phyloP scores from a whole-genome alignment of 2,329 filamentous ascomycete species.

The Periglandula ipomoeae region DNA sequence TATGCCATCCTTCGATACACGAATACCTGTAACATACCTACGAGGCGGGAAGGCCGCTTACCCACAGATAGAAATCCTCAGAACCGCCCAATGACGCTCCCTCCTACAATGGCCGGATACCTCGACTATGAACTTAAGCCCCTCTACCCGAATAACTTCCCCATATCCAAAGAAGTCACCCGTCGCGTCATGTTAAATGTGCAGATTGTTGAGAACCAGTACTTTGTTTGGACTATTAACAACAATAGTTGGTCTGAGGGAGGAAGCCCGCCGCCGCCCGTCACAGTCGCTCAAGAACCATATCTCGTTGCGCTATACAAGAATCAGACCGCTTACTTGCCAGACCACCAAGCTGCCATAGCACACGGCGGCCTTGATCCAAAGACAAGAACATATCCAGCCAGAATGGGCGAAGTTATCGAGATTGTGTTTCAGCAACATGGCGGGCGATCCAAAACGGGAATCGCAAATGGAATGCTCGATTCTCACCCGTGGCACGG shows the following conservation, averaged over 20 bases:
- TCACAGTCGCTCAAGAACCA: not conserved
- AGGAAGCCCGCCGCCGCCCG: not conserved
- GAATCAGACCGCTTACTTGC: slow-evolving; percentile 15
- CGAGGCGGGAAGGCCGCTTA: not conserved
- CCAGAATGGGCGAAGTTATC: slow-evolving; percentile 45
- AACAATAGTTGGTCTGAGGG: slow-evolving; percentile 35
- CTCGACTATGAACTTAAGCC: slow-evolving; percentile 4
- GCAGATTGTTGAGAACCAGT: not conserved
- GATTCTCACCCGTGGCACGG: slow-evolving; percentile 12
- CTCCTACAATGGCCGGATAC: slow-evolving; percentile 1
- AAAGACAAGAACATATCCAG: slow-evolving; percentile 38
- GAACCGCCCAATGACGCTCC: not conserved
- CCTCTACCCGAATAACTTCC: not conserved
- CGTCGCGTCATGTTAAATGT: not conserved
- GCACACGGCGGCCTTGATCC: slow-evolving; percentile 46
- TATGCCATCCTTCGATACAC: slow-evolving; percentile 41
- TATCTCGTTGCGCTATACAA: slow-evolving; percentile 11
- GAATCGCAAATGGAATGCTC: slow-evolving; percentile 16
- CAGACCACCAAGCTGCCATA: slow-evolving; percentile 41
- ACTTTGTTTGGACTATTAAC: slow-evolving; percentile 13
- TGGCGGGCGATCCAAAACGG: slow-evolving; percentile 12
- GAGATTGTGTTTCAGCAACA: slow-evolving; percentile 41
- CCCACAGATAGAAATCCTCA: slow-evolving; percentile 5
- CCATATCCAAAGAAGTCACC: not conserved
- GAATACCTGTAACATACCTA: slow-evolving; percentile 3